Percentiles rank a stretch among this genome's conserved stretches.
phyloP scores from a whole-genome alignment of 345 rosid species.

The Populus pruinosa region DNA sequence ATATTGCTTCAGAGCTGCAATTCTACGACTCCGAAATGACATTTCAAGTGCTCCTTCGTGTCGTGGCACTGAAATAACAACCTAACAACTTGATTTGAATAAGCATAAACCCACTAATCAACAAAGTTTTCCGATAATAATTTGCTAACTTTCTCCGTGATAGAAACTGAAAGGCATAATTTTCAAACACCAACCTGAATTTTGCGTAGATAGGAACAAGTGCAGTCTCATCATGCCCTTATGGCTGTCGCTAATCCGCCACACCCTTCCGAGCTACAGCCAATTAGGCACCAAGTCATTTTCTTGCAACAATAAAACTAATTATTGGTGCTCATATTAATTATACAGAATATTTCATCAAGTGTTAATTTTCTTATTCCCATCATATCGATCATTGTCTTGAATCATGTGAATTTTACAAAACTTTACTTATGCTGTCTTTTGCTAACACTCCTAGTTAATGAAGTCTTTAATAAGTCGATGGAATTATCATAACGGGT shows the following conservation, averaged over 20 bases:
- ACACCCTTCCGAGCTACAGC: background rate
- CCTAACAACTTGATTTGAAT: constrained; percentile 1
- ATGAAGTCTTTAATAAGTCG: too few species aligned
- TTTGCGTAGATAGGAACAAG: background rate
- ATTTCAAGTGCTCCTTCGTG: background rate
- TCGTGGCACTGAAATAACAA: background rate
- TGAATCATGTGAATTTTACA: too few species aligned
- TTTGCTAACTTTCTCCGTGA: background rate
- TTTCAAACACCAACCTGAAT: background rate
- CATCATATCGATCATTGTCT: too few species aligned
- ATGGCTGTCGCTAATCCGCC: constrained; percentile 4
- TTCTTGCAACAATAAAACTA: too few species aligned
- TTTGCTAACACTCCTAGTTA: background rate
- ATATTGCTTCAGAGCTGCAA: background rate
- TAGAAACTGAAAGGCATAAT: background rate
- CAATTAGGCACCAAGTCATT: background rate
- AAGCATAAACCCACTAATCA: background rate
- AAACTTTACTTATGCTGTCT: background rate
- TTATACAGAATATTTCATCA: too few species aligned
- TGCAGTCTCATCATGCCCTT: constrained; percentile 3
- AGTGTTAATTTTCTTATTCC: too few species aligned
- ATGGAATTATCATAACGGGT: too few species aligned
- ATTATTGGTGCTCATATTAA: too few species aligned
- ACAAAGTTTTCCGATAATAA: background rate
- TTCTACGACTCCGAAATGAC: background rate